A percentile compares a stretch with the other conserved stretches of the same genome.
Evolutionary conservation across 768 basidiomycete species (phyloP).

Genomic region (Termitomyces bulborhizus): DNA sequence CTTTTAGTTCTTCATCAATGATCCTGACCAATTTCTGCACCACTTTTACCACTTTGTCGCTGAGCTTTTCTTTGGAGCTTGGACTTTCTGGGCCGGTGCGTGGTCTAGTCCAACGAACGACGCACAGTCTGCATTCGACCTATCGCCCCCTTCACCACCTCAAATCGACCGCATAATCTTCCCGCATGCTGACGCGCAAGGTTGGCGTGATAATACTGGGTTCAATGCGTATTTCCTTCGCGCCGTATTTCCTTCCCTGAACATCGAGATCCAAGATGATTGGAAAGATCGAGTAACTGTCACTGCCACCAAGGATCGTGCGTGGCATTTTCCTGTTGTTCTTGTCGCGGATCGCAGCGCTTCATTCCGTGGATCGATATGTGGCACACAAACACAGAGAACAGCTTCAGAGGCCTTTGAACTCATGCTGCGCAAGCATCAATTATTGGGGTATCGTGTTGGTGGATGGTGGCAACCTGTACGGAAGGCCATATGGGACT

Average conservation of each 20-base stretch:
- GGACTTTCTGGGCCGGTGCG: conserved; percentile 68
- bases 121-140: conserved; percentile 10
- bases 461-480: conserved; percentile 81
- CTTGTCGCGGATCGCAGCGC: conserved; percentile 75
- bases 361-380: conserved; percentile 58
- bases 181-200: conserved; percentile 46
- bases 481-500: conserved; percentile 56
- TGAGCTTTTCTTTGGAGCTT: conserved; percentile 71
- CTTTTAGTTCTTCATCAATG: conserved; percentile 52
- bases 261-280: conserved; percentile 63
- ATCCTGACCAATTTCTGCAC: conserved; percentile 69
- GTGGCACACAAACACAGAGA: conserved; percentile 61
- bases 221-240: conserved; percentile 77
- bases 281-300: conserved; percentile 57
- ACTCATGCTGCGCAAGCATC: conserved; percentile 29
- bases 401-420: conserved; percentile 68
- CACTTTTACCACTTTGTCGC: conserved; percentile 90
- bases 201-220: conserved; percentile 72
- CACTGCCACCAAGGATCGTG: conserved; percentile 32
- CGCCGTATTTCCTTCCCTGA: conserved; percentile 63
- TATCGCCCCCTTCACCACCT: conserved; percentile 30
- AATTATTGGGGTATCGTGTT: conserved; percentile 32
- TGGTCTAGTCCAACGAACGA: conserved; percentile 20
- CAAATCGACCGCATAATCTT: conserved; percentile 68
- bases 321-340: conserved; percentile 67